These are phyloP conservation scores for Boletus subcaerulescens DNA, from an alignment of 768 basidiomycete genomes.

Conservation along the genomic window DNA sequence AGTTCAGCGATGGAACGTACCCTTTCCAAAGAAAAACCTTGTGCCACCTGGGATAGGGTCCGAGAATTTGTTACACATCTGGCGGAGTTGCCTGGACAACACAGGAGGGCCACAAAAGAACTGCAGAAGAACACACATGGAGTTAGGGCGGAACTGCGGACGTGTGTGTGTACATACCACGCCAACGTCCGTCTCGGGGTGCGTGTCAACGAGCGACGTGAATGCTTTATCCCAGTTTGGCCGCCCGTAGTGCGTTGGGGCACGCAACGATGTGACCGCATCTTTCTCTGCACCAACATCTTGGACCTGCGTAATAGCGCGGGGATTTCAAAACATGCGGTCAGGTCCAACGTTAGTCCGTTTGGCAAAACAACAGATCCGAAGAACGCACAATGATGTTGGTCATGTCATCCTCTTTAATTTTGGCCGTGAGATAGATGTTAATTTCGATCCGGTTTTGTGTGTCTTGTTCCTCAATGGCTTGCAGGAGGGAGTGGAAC, in stretches of 20 bases:
- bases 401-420: constrained; percentile 91
- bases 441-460: constrained; percentile 88
- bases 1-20: constrained; percentile 36
- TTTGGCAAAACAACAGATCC: not conserved
- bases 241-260: constrained; percentile 90
- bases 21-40: constrained; percentile 89
- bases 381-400: constrained; percentile 71
- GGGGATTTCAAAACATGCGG: not conserved
- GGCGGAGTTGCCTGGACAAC: constrained; percentile 68
- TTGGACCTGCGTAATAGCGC: constrained; percentile 49
- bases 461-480: constrained; percentile 90
- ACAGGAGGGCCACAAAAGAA: constrained; percentile 87
- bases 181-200: constrained; percentile 86
- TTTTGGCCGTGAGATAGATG: constrained; percentile 88
- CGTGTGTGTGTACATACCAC: constrained; percentile 46
- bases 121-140: constrained; percentile 16
- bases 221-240: constrained; percentile 85
- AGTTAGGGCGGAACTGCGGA: not conserved
- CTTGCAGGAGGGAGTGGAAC: constrained; percentile 92
- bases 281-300: constrained; percentile 94
- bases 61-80: constrained; percentile 84
- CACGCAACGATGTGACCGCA: constrained; percentile 81
- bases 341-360: not conserved
- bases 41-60: constrained; percentile 66
- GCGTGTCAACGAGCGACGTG: constrained; percentile 71